Conservation (phyloP, 257 asterid species). For the Paulownia fortunei region DNA sequence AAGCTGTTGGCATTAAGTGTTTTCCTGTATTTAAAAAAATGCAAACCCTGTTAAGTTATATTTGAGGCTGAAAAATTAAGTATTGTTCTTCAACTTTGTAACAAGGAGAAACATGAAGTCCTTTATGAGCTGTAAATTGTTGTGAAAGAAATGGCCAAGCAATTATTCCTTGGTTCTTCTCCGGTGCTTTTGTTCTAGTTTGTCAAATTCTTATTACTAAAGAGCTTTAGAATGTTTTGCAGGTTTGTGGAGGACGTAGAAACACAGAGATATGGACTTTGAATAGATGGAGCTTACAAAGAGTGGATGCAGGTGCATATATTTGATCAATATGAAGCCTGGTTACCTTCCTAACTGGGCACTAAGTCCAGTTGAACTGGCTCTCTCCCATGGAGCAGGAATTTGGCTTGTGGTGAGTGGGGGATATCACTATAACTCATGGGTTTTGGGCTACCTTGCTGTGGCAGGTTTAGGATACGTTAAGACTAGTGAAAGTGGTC, state of each 20-base stretch:
- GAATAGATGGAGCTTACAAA: constrained; percentile 2
- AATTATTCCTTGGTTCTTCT: neutral
- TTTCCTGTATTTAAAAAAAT: too few relatives aligned
- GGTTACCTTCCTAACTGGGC: neutral
- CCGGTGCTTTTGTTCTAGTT: neutral
- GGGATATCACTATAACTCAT: neutral
- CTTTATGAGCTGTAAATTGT: too few relatives aligned
- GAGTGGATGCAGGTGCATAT: neutral
- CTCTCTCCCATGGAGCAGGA: neutral
- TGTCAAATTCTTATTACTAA: neutral
- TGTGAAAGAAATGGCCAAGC: too few relatives aligned
- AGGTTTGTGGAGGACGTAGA: neutral
- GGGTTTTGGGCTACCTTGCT: neutral
- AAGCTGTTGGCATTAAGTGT: too few relatives aligned
- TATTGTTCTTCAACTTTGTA: too few relatives aligned
- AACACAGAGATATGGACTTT: constrained; percentile 12
- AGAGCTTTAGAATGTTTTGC: neutral
- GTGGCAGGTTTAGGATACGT: neutral
- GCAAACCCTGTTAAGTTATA: too few relatives aligned
- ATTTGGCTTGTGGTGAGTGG: neutral
- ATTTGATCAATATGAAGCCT: neutral
- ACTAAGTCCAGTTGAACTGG: neutral
- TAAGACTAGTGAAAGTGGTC: neutral
- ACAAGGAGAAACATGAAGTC: too few relatives aligned
- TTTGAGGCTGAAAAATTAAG: too few relatives aligned